Percentiles rank a stretch among this genome's conserved stretches.
These are phyloP conservation scores for Pichia deserticola DNA, from an alignment of 805 yeast species.

Conservation along the genomic window DNA sequence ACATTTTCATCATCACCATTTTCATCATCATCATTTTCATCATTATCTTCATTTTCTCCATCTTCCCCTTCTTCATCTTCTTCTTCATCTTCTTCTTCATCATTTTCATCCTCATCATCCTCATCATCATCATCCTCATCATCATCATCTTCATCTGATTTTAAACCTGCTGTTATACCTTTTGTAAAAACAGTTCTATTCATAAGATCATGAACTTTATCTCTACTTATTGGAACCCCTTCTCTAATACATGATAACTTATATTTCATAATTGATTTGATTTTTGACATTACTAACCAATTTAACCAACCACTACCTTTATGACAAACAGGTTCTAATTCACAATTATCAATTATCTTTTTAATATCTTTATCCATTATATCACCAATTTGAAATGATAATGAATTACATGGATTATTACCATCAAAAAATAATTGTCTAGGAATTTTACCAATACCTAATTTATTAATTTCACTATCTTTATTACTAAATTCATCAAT, in stretches of 20 bases:
- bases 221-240: slow-evolving; percentile 39
- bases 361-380: slow-evolving; percentile 57
- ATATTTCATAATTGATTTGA: slow-evolving; percentile 65
- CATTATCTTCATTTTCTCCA: slow-evolving; percentile 28
- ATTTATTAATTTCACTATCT: slow-evolving; percentile 15
- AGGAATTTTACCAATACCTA: slow-evolving; percentile 28
- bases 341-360: slow-evolving; percentile 33
- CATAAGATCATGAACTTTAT: slow-evolving; percentile 37
- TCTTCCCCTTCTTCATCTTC: slow-evolving; percentile 28
- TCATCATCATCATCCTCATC: slow-evolving; percentile 23
- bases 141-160: slow-evolving; percentile 22
- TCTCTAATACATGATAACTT: slow-evolving; percentile 57
- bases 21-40: slow-evolving; percentile 10
- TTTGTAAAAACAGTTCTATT: slow-evolving; percentile 24
- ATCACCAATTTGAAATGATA: slow-evolving; percentile 75
- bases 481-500: slow-evolving; percentile 18
- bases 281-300: slow-evolving; percentile 49
- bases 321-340: slow-evolving; percentile 37
- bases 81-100: slow-evolving; percentile 3
- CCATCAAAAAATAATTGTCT: slow-evolving; percentile 65
- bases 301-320: slow-evolving; percentile 78
- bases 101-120: slow-evolving; percentile 16
- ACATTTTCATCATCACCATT: slow-evolving; percentile 17
- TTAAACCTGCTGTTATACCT: slow-evolving; percentile 11
- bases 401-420: slow-evolving; percentile 52